Evolutionary conservation across 1,284 basidiomycete species (phyloP).

Genomic region (Peniophora sp.): DNA sequence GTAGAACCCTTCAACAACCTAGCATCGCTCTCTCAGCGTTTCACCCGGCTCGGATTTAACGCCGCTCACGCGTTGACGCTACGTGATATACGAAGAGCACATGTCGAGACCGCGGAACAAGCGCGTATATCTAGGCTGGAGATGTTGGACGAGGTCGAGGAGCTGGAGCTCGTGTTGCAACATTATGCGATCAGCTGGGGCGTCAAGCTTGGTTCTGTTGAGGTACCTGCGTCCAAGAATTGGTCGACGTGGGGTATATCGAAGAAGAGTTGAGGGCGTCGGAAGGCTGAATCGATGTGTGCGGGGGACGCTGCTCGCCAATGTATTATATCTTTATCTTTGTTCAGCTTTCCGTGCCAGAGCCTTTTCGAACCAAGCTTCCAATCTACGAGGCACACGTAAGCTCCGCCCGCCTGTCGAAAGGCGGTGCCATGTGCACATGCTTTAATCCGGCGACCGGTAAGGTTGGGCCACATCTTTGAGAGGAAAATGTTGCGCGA

Average conservation of each 20-base stretch:
- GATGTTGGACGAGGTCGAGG: constrained; percentile 87
- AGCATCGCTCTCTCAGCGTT: constrained; percentile 55
- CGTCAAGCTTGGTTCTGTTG: constrained; percentile 9
- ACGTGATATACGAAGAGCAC: constrained; percentile 55
- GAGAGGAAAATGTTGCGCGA: no score
- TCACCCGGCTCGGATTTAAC: constrained; percentile 49
- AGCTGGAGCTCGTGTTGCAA: constrained; percentile 77
- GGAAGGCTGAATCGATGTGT: no score
- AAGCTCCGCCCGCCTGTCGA: no score
- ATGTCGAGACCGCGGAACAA: constrained; percentile 49
- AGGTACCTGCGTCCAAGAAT: neutral
- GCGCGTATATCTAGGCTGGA: constrained; percentile 70
- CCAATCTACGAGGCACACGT: no score
- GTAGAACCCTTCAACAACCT: constrained; percentile 53
- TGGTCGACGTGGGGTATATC: neutral
- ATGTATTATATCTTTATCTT: no score
- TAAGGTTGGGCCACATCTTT: no score
- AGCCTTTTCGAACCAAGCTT: no score
- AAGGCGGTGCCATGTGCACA: no score
- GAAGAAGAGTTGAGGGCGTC: neutral
- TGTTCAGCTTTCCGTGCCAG: no score
- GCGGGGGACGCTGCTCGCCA: no score
- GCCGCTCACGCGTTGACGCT: constrained; percentile 52
- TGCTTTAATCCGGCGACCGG: no score
- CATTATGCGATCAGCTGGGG: constrained; percentile 90